Evolutionary conservation across 1,284 basidiomycete species (phyloP), one percentile per base, ranked within the genome.

Genomic region (Schizopora paradoxa): DNA sequence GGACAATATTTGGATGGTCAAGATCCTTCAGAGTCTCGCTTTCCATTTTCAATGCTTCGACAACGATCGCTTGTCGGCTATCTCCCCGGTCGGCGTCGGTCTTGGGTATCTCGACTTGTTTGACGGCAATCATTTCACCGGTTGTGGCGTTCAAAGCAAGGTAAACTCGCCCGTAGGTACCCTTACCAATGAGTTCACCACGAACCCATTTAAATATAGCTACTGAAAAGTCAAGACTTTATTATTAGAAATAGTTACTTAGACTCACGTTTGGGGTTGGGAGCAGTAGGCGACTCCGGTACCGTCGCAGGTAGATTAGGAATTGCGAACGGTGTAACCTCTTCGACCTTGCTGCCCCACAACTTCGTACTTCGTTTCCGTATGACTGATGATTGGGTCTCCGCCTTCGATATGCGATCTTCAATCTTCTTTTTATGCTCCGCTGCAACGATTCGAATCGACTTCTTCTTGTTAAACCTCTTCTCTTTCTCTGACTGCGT

Each of bases 71-170:
- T 60, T 97, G 94, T 11, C 93, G 78, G 19, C 78, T 74, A 61
- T 98, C 93, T 56, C 83, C 85, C 61, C 86, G 87, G 67, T 99
- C 95, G 56, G 85, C 88, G 10, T 84, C 81, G 1, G 92, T 95
- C 41, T 82, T 81, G 1, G 95, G 94, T 48, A 95, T 76, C 65
- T 98, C 95, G 40, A 99, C 96, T 67, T 99, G 96, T 67, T 99
- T 99, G 55, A 99, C 96, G 5, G 96, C 96, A 57, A 99, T 94
- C 89, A 98, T 95, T 66, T 99, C 95, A 47, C 95, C 95, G 0
- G 94, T 97, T 1, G 91, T 95, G n/a, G 90, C 91, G 63, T 99
- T 99, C 52, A 99, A 72, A 14, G 92, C 96, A 40, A 98, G 80
- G 60, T 97, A 99, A 23, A 99, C 96, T 41, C 89, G 81, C 5